A percentile compares a stretch with the other conserved stretches of the same genome.
Conservation (phyloP, 495 filamentous ascomycete genomes). For the Emericellopsis terricola region DNA sequence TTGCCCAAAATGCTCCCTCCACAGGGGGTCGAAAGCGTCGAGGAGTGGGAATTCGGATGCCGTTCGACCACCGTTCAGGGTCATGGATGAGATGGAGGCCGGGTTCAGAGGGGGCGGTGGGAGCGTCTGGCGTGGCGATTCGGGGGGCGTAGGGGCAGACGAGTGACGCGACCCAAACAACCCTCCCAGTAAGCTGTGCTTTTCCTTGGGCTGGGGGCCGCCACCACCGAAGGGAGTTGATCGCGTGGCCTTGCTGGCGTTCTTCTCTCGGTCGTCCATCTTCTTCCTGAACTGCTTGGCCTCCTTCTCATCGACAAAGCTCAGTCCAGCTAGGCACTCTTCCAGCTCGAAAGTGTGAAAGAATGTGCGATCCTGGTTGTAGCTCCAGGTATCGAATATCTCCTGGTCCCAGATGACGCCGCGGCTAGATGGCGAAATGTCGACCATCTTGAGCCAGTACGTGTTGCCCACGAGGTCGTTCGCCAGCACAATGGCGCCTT, state of each 20-base stretch:
- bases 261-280: conserved; percentile 85
- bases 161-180: conserved; percentile 38
- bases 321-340: conserved; percentile 72
- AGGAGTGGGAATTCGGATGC: conserved; percentile 42
- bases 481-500: conserved; percentile 82
- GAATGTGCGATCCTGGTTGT: conserved; percentile 91
- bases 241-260: conserved; percentile 69
- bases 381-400: conserved; percentile 82
- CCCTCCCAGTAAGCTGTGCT: conserved; percentile 38
- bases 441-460: conserved; percentile 92
- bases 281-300: conserved; percentile 89
- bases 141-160: conserved; percentile 37
- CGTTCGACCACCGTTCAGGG: conserved; percentile 16
- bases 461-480: conserved; percentile 91
- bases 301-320: conserved; percentile 91
- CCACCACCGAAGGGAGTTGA: conserved; percentile 58
- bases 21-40: conserved; percentile 67
- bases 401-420: conserved; percentile 99
- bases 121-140: conserved; percentile 27
- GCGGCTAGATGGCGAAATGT: conserved; percentile 69
- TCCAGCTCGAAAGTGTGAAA: conserved; percentile 96
- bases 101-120: conserved; percentile 33
- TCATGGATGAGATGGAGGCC: conserved; percentile 22
- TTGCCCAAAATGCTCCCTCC: conserved; percentile 61
- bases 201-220: conserved; percentile 30